Evolutionary conservation across 2,329 filamentous ascomycete species (phyloP), one percentile per base, ranked within the genome.

Genomic region (Calycina marina): DNA sequence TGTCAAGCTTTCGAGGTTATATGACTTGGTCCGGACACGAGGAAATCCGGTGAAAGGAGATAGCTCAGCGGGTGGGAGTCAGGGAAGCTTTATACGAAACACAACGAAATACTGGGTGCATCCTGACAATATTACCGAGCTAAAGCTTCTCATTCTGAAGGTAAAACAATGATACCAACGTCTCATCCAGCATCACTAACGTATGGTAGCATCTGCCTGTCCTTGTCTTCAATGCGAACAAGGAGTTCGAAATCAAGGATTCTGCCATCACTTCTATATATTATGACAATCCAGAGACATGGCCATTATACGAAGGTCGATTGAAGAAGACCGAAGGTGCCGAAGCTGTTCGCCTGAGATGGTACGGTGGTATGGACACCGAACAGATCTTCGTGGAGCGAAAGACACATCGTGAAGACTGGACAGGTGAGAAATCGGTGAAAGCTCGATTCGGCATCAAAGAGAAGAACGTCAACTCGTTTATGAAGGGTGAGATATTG

Each of bases 91-190:
- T 52, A 75, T 98, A 40, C 81, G 90, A 38, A 83, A 96, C 53
- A 98, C 90, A 1, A 98, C 90, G 18, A 98, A 98, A 58, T 98
- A 98, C 62, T 98, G 90, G 90, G 90, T 98, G 28, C 90, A 98
- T 52, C 83, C 82, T 3, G 90, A 96, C 58, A 98, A 98, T 52
- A 90, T 98, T 47, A 96, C 90, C 4, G 90, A 98, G 60, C 60
- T 98, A 40, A 98, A 98, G 63, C 76, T 98, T 56, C 88, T 98
- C 52, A 86, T 98, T 51, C 65, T 98, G 32, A 96, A 98, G 64
- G 63, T 66, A 51, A 28, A 18, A 3, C 31, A 20, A 18, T 10
- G 12, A 24, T 15, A 20, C 12, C 15, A 9, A 8, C 11, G 4
- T 9, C 8, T 16, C 5, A 18, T 9, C 10, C 20, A 12, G 6